Evolutionary conservation across 768 basidiomycete genomes (phyloP), one percentile per base, ranked within the genome.

Genomic region (Panaeolus cyanescens): DNA sequence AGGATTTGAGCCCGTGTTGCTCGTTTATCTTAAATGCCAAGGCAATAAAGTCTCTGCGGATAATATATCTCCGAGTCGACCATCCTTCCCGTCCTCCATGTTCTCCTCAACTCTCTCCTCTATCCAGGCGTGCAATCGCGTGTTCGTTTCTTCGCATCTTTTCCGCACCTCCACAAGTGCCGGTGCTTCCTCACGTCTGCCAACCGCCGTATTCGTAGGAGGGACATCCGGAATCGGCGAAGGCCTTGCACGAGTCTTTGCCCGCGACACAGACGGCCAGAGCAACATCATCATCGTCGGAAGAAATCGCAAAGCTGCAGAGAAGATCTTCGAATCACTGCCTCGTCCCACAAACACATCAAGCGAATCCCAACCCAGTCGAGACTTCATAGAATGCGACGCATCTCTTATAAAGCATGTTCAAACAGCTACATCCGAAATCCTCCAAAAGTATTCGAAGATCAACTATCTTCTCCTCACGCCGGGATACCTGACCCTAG

Each of bases 381-480:
- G 79, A 62, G 76, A 80, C 61, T 84, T 84, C 67, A 72, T 83
- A 13, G 68, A 77, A 62, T 80, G 80, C 71, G 82, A 83, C 59
- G 77, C 74, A 15, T 72, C 77, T 31, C 74, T 77, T 40, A 82
- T 83, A 77, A 72, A 70, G 70, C 79, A 82, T 59, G 72, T 83
- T 30, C 69, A 75, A 31, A 61, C 67, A 8, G 66, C 72, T 12
- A 70, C 75, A 6, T 64, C 68, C 42, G 69, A 75, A 40, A 71
- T 79, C 39, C 70, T 70, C 15, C 40, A 67, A 3, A 70, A 72
- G 2, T 42, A 82, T 25, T 73, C 77, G 3, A 83, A 81, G 68
- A 67, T 86, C 65, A 85, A 85, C 71, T 83, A 77, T 67, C 74
- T 86, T 37, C 74, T 83, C 12, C 64, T 83, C 66, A 74, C 77